Conservation (phyloP, 768 basidiomycete species). For the Pulveroboletus sp. region DNA sequence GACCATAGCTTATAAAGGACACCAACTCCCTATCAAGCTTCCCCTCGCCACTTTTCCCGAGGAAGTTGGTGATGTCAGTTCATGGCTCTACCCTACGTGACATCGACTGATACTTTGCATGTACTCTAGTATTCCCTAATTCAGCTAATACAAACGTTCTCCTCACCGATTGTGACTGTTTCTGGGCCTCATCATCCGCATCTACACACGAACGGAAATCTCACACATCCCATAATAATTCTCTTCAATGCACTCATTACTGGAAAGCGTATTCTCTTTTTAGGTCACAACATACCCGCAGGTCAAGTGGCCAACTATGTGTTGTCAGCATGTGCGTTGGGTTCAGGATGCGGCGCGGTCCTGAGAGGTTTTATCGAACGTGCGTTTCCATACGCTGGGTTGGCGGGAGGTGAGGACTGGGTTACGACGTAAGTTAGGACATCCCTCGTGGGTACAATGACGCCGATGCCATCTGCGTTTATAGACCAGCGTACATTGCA, state of each 20-base stretch:
- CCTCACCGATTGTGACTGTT: slow-evolving; percentile 50
- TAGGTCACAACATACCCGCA: slow-evolving; percentile 86
- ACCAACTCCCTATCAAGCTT: slow-evolving; percentile 84
- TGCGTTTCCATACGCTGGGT: slow-evolving; percentile 92
- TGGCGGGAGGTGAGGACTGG: slow-evolving; percentile 85
- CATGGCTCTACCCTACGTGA: slow-evolving; percentile 6
- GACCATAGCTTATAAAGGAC: slow-evolving; percentile 74
- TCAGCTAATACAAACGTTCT: slow-evolving; percentile 82
- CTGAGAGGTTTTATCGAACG: slow-evolving; percentile 85
- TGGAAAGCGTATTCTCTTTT: slow-evolving; percentile 92
- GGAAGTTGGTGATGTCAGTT: slow-evolving; percentile 92
- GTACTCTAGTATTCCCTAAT: slow-evolving; percentile 80
- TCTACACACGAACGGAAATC: slow-evolving; percentile 84
- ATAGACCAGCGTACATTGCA: slow-evolving; percentile 87
- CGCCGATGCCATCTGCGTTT: slow-evolving; percentile 3
- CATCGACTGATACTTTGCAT: slow-evolving; percentile 10
- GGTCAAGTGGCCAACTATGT: slow-evolving; percentile 89
- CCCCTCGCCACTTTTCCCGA: slow-evolving; percentile 86
- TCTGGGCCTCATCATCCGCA: slow-evolving; percentile 84
- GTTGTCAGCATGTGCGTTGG: slow-evolving; percentile 89
- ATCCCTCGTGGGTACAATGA: neutral
- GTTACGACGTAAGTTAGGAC: slow-evolving; percentile 66
- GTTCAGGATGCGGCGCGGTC: slow-evolving; percentile 81
- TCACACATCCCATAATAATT: slow-evolving; percentile 91
- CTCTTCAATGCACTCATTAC: slow-evolving; percentile 96